Base-by-base conservation (phyloP, 1,139 yeast species). In the Starmera stellimalicola region DNA sequence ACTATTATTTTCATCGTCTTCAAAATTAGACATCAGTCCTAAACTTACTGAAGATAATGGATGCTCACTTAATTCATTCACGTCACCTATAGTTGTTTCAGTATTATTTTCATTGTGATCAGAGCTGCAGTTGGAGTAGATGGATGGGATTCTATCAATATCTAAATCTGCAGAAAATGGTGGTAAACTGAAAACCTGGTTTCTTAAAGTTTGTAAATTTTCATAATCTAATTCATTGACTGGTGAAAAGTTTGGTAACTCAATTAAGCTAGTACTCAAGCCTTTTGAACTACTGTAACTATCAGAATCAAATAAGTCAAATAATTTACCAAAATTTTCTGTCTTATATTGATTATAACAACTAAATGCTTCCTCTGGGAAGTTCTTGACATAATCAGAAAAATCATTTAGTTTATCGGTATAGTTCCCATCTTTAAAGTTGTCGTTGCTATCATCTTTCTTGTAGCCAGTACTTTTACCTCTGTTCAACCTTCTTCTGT, bases 151-250 rank as follows among this genome's bases (percentile, higher is more conserved):
- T 16, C 25, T 18, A 18, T 31, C 17, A 6, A 17, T 11, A 4
- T 20, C 26, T n/a, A 41, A 38, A 15, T 34, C 45, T 11, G 32
- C 37, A 5, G 41, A 37, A 7, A 40, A 37, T 10, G 37, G 36
- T 2, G 42, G 39, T 8, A 40, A 19, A 11, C 31, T 29, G 18
- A 32, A 42, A 12, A 36, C 38, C 30, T 36, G 27, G 6, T 31
- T 16, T 28, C 33, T 44, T 28, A 44, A 36, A 12, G 20, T 27
- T 27, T 39, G 37, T 24, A 45, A 42, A n/a, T 33, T 37, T 15
- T 45, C 46, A 31, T 35, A 41, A 10, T 32, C 32, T 30, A 44
- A 33, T n/a, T 37, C 43, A 29, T 43, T 35, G 18, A 44, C 34
- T 10, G 50, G 50, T 18, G 41, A 33, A 16, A 36, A 35, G 3